Conservation (phyloP, 495 filamentous ascomycete species). For the Parathielavia appendiculata region DNA sequence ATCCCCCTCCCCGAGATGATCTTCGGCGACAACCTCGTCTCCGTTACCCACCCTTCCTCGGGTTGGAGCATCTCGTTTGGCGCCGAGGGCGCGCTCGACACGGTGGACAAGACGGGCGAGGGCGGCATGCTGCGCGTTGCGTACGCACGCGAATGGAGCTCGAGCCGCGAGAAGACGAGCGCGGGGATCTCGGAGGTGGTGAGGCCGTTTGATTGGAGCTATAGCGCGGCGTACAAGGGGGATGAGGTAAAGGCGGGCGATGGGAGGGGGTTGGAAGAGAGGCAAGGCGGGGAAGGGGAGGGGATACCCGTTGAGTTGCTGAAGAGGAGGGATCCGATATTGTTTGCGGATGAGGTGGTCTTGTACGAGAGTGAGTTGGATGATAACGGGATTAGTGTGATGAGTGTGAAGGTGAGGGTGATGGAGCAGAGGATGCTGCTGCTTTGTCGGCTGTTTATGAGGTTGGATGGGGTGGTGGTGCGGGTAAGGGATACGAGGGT, state of each 20-base stretch:
- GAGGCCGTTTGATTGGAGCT: conserved; percentile 97
- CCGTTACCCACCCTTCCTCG: conserved; percentile 60
- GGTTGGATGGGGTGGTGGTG: conserved; percentile 82
- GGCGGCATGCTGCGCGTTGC: conserved; percentile 79
- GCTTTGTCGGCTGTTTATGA: conserved; percentile 84
- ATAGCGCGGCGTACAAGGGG: conserved; percentile 79
- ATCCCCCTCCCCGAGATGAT: conserved; percentile 98
- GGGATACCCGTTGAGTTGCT: conserved; percentile 80
- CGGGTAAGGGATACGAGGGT: conserved; percentile 84
- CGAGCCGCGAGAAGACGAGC: conserved; percentile 73
- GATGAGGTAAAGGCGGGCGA: conserved; percentile 36
- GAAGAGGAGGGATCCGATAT: conserved; percentile 75
- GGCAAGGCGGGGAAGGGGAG: background rate
- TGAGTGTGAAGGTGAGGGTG: conserved; percentile 83
- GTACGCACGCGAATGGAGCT: conserved; percentile 86
- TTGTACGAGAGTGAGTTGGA: conserved; percentile 97
- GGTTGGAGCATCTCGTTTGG: conserved; percentile 77
- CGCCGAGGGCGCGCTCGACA: conserved; percentile 78
- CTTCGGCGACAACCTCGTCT: conserved; percentile 86
- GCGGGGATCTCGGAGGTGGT: conserved; percentile 90
- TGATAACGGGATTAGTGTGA: conserved; percentile 87
- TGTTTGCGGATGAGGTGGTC: conserved; percentile 91
- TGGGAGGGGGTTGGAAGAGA: background rate
- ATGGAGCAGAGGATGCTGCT: conserved; percentile 84
- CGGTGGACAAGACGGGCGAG: conserved; percentile 87